Conservation (phyloP, 306 rosid genomes). For the Fragaria iinumae region DNA sequence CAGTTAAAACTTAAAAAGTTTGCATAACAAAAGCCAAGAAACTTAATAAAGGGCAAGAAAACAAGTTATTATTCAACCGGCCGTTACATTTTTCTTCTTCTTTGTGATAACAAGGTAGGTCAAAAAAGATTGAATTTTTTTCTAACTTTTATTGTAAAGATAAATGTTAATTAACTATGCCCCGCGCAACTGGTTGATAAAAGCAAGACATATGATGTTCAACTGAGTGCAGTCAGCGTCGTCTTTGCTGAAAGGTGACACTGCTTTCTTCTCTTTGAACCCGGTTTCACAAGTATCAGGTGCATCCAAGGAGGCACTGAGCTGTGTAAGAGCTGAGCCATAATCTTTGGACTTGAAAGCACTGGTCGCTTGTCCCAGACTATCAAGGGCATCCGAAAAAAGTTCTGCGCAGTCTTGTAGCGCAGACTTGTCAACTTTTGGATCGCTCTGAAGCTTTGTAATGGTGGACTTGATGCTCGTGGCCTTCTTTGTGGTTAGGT, state of each 20-base stretch:
- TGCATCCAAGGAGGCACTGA: neutral
- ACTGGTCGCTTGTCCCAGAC: neutral
- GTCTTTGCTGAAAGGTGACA: neutral
- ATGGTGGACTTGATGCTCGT: neutral
- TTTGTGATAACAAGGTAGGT: neutral
- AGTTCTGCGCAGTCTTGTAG: neutral
- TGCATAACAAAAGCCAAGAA: too few relatives aligned
- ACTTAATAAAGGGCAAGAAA: neutral
- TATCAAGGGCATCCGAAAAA: neutral
- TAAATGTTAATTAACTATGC: neutral
- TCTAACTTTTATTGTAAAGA: too few relatives aligned
- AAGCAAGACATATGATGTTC: neutral
- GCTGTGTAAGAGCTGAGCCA: neutral
- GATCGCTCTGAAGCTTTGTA: neutral
- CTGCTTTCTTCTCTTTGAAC: neutral
- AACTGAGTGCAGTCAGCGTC: neutral
- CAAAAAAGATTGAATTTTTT: neutral
- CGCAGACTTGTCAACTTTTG: neutral
- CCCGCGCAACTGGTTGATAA: neutral
- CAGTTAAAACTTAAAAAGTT: too few relatives aligned
- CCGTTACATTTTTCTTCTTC: neutral
- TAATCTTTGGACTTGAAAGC: neutral
- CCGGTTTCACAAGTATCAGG: constrained; percentile 3
- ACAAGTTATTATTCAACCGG: neutral
- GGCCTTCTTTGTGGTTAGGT: neutral